These are phyloP conservation scores for Pterocarpus macrocarpus DNA, from an alignment of 306 rosid genomes.

Conservation along the genomic window DNA sequence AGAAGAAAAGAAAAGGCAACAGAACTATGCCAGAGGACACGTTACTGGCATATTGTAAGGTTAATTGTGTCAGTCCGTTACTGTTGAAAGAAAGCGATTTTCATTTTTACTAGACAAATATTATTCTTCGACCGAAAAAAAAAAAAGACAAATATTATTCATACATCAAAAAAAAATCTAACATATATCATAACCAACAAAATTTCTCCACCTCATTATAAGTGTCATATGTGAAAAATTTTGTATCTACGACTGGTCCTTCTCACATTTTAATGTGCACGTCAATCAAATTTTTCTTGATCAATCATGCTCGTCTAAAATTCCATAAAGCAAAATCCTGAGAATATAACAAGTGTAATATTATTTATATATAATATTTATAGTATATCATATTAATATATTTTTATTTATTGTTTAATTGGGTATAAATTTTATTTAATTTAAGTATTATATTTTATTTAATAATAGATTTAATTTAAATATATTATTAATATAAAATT, in stretches of 20 bases:
- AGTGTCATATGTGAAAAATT: background rate
- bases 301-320: background rate
- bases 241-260: slow-evolving; percentile 10
- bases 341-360: background rate
- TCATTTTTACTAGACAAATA: background rate
- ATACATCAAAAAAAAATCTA: background rate
- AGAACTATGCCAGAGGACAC: background rate
- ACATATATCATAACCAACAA: background rate
- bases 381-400: too few relatives aligned
- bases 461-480: too few relatives aligned
- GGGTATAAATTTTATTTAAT: too few relatives aligned
- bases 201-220: background rate
- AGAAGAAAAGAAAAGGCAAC: background rate
- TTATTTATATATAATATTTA: too few relatives aligned
- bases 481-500: too few relatives aligned
- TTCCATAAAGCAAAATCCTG: background rate
- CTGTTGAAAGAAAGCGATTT: slow-evolving; percentile 14
- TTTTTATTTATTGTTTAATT: too few relatives aligned
- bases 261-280: slow-evolving; percentile 15
- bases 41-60: slow-evolving; percentile 16
- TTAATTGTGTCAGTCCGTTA: background rate
- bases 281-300: background rate
- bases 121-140: background rate
- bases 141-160: background rate
- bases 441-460: too few relatives aligned